phyloP scores from a whole-genome alignment of 2,329 filamentous ascomycete genomes.

The Fusarium sp. region DNA sequence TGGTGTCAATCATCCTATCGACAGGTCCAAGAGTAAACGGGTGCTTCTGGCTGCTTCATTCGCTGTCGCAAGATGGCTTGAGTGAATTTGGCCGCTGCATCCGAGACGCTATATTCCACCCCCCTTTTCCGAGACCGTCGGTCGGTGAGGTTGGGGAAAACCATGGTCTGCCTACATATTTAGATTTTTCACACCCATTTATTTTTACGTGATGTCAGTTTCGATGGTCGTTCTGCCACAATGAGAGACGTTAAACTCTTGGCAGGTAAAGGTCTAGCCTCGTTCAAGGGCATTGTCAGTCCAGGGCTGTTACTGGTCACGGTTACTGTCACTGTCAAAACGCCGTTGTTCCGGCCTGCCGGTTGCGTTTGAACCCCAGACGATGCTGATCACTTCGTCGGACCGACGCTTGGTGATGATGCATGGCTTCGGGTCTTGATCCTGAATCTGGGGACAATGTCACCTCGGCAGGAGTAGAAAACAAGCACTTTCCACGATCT shows the following conservation, averaged over 20 bases:
- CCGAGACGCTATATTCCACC: constrained; percentile 84
- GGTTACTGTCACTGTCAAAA: background rate
- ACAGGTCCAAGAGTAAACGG: constrained; percentile 88
- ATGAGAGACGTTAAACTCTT: background rate
- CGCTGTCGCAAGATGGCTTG: constrained; percentile 66
- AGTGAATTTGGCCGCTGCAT: constrained; percentile 68
- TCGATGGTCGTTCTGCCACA: background rate
- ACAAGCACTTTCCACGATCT: constrained; percentile 9
- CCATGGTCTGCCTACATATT: constrained; percentile 77
- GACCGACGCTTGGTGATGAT: background rate
- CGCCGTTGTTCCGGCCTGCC: background rate
- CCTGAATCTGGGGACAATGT: constrained; percentile 16
- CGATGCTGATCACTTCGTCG: background rate
- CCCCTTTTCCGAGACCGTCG: constrained; percentile 90
- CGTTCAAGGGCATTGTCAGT: background rate
- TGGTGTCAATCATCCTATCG: constrained; percentile 92
- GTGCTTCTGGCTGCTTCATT: constrained; percentile 69
- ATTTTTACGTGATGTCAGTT: constrained; percentile 3
- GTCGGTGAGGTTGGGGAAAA: constrained; percentile 90
- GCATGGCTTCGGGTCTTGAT: constrained; percentile 7
- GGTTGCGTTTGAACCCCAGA: background rate
- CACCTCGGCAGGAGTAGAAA: constrained; percentile 4
- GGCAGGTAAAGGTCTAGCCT: background rate
- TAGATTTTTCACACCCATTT: background rate
- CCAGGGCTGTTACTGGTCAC: background rate